Evolutionary conservation across 1,284 basidiomycete species (phyloP), one percentile per base, ranked within the genome.

Genomic region (Mycena citricolor): DNA sequence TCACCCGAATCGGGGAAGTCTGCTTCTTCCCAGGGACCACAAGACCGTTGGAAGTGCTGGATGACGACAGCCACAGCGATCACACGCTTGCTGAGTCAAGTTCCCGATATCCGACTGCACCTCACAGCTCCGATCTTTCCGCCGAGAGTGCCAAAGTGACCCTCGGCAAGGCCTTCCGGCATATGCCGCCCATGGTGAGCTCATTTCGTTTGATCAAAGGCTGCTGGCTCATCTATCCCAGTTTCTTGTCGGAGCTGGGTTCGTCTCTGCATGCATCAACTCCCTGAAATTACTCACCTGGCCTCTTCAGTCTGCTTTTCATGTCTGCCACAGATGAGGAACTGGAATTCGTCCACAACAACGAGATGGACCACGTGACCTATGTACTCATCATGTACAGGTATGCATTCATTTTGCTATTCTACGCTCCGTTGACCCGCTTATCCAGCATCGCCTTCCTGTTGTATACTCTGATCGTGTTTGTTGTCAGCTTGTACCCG

Each of bases 301-400:
- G n/a, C 39, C 24, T 19, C 32, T 12, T 24, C 63, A 77, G 86
- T 3, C 58, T 90, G 2, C 67, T 92, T 10, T 95, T 95, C 73
- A 91, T 94, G 78, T 88, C 87, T 11, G 91, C 85, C 0, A 95
- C 93, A 0, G 90, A 95, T 61, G 92, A 97, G 66, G 90, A 94
- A 61, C 69, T 94, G 30, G 59, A 73, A 24, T 85, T 75, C 51
- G 79, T 85, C 11, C 73, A 88, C 54, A 76, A 76, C 19, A 69
- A 71, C 24, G 85, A 77, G 37, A 86, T 93, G 79, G 91, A 94
- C 61, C 90, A 94, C 59, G 90, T 94, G 52, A 90, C 90, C 0
- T 94, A 94, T 58, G 74, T 87, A 32, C 70, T 94, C 7, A 83
- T 88, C 59, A 83, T 90, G 73, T 89, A 86, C 65, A 91, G 87